Percentiles rank a stretch among this genome's conserved stretches.
Evolutionary conservation across 1,139 yeast genomes (phyloP).

Genomic region (Kluyveromyces sp.): DNA sequence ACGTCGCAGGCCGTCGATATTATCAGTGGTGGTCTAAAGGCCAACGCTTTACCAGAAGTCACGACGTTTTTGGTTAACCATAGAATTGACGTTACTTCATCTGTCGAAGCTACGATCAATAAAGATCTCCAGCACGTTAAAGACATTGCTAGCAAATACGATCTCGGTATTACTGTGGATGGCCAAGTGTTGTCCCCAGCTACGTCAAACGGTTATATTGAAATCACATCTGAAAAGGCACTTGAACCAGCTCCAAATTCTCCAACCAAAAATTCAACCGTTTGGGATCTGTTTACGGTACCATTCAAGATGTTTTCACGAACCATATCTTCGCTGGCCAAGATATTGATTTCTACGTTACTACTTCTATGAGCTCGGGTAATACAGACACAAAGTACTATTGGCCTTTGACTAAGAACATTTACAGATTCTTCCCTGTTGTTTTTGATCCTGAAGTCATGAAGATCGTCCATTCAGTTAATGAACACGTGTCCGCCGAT

Average conservation of each 20-base stretch:
- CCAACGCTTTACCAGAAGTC: constrained; percentile 68
- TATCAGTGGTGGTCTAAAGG: constrained; percentile 52
- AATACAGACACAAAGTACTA: constrained; percentile 80
- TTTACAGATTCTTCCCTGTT: constrained; percentile 43
- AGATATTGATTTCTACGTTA: constrained; percentile 37
- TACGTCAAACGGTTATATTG: constrained; percentile 33
- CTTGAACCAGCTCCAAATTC: constrained; percentile 51
- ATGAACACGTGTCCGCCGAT: constrained; percentile 47
- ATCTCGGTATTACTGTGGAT: constrained; percentile 37
- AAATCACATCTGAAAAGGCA: constrained; percentile 31
- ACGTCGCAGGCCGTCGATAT: constrained; percentile 60
- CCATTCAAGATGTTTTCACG: constrained; percentile 43
- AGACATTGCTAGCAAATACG: constrained; percentile 39
- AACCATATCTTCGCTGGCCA: constrained; percentile 28
- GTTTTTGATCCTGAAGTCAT: constrained; percentile 15
- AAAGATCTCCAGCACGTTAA: constrained; percentile 35
- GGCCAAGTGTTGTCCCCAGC: constrained; percentile 17
- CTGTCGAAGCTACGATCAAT: constrained; percentile 37
- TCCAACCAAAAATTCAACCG: constrained; percentile 37
- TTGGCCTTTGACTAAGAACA: constrained; percentile 66
- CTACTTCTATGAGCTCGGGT: constrained; percentile 68
- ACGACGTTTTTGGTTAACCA: constrained; percentile 48
- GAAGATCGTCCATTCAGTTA: constrained; percentile 44
- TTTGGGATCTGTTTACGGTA: constrained; percentile 48
- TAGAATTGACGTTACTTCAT: constrained; percentile 45